Percentiles rank a stretch among this genome's conserved stretches.
phyloP scores from a whole-genome alignment of 495 filamentous ascomycete genomes.

The Talaromyces stipitatus region DNA sequence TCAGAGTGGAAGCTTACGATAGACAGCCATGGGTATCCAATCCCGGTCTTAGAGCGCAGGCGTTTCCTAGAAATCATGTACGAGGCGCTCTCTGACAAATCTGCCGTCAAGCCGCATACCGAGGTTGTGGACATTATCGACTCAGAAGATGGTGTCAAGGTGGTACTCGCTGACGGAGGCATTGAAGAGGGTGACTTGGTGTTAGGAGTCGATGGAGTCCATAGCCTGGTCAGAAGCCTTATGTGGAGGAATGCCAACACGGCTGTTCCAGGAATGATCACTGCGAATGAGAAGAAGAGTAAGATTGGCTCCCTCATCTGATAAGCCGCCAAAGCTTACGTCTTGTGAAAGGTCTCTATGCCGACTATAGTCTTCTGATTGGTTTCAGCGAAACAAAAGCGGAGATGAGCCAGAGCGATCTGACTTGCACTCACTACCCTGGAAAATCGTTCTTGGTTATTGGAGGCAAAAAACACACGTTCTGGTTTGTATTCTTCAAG shows the following conservation, averaged over 20 bases:
- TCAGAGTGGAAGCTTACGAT: not conserved
- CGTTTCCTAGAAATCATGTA: constrained; percentile 14
- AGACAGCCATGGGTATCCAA: constrained; percentile 8
- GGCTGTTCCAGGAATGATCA: no score
- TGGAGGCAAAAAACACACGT: no score
- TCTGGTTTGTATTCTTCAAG: no score
- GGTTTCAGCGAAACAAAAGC: no score
- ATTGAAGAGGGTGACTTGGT: constrained; percentile 31
- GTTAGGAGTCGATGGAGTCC: constrained; percentile 41
- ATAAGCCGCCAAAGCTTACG: no score
- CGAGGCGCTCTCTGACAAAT: constrained; percentile 9
- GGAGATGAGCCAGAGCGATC: no score
- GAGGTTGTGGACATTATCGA: constrained; percentile 6
- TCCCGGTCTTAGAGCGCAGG: constrained; percentile 14
- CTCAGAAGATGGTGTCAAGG: constrained; percentile 6
- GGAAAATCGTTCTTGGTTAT: no score
- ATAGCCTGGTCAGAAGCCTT: constrained; percentile 32
- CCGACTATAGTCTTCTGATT: no score
- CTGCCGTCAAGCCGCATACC: constrained; percentile 8
- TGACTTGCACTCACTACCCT: no score
- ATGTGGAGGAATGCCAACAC: constrained; percentile 14
- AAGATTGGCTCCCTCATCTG: no score
- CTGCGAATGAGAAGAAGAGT: no score
- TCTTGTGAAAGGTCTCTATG: no score
- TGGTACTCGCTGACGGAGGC: constrained; percentile 19